Conservation (phyloP, 192 early-diverging fungal genomes). For the Podochytrium sp. region DNA sequence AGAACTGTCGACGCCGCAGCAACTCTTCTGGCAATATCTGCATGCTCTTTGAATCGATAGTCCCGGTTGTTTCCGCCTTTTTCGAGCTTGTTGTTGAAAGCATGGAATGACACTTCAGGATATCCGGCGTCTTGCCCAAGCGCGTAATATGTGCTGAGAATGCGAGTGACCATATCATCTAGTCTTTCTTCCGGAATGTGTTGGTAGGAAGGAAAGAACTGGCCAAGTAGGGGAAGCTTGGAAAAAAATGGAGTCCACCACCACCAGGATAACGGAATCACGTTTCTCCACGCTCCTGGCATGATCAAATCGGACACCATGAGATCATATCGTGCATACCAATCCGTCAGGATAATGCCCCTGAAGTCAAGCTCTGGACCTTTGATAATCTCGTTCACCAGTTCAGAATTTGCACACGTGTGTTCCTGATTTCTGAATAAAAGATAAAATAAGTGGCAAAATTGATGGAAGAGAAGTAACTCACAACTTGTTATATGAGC, state of each 20-base stretch:
- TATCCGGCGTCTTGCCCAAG: constrained; percentile 38
- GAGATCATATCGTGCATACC: constrained; percentile 37
- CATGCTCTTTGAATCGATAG: constrained; percentile 31
- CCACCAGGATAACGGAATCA: not conserved
- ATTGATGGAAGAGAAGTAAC: not conserved
- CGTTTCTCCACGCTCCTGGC: constrained; percentile 47
- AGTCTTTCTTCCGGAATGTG: constrained; percentile 35
- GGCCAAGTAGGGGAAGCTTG: not conserved
- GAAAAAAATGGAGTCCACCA: not conserved
- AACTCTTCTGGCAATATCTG: constrained; percentile 34
- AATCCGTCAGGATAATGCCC: constrained; percentile 70
- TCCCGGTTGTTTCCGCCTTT: not conserved
- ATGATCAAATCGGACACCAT: constrained; percentile 62
- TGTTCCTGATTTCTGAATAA: constrained; percentile 1
- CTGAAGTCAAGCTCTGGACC: constrained; percentile 57
- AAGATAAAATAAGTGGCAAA: not conserved
- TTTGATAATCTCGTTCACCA: constrained; percentile 56
- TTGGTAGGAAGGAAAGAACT: not conserved
- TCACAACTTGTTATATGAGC: constrained; percentile 59
- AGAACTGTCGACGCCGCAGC: constrained; percentile 46
- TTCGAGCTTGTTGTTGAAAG: not conserved
- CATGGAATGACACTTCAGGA: constrained; percentile 2
- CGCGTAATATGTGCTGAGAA: constrained; percentile 48
- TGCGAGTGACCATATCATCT: constrained; percentile 58
- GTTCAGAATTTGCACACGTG: constrained; percentile 56